Conservation (phyloP, 306 rosid species). For the Potentilla sterilis region DNA sequence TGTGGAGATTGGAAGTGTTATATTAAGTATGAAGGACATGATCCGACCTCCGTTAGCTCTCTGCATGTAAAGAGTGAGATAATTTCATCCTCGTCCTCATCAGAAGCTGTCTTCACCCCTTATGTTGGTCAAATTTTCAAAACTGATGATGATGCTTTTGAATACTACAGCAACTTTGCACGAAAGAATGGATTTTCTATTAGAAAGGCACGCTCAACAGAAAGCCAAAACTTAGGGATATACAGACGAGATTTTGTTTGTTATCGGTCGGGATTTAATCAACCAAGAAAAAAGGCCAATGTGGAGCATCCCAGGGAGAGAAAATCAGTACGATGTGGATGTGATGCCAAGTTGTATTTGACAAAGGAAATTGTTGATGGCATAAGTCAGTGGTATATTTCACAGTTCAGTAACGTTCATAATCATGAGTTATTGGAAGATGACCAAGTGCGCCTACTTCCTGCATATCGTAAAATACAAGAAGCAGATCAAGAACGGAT, state of each 20-base stretch:
- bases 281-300: slow-evolving; percentile 65
- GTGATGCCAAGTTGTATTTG: slow-evolving; percentile 67
- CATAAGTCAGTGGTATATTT: slow-evolving; percentile 56
- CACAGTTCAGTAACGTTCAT: slow-evolving; percentile 67
- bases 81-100: slow-evolving; percentile 30
- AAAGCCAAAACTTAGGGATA: slow-evolving; percentile 63
- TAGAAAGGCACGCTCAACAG: slow-evolving; percentile 67
- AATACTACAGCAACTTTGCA: slow-evolving; percentile 62
- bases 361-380: slow-evolving; percentile 61
- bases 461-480: slow-evolving; percentile 66
- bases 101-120: slow-evolving; percentile 60
- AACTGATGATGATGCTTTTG: slow-evolving; percentile 62
- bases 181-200: slow-evolving; percentile 67
- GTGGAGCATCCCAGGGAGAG: slow-evolving; percentile 72
- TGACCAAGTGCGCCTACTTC: slow-evolving; percentile 69
- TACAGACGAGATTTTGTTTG: slow-evolving; percentile 70
- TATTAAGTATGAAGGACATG: slow-evolving; percentile 56
- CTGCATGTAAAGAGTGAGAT: slow-evolving; percentile 40
- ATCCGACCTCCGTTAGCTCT: slow-evolving; percentile 38
- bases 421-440: slow-evolving; percentile 71
- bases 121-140: slow-evolving; percentile 68
- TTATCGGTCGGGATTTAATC: slow-evolving; percentile 66
- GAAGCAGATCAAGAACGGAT: slow-evolving; percentile 62
- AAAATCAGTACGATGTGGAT: slow-evolving; percentile 70
- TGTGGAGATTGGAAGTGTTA: slow-evolving; percentile 78